A percentile compares a stretch with the other conserved stretches of the same genome.
These are phyloP conservation scores for Chlorella ohadii DNA, from an alignment of 139 green algal species.

Conservation along the genomic window DNA sequence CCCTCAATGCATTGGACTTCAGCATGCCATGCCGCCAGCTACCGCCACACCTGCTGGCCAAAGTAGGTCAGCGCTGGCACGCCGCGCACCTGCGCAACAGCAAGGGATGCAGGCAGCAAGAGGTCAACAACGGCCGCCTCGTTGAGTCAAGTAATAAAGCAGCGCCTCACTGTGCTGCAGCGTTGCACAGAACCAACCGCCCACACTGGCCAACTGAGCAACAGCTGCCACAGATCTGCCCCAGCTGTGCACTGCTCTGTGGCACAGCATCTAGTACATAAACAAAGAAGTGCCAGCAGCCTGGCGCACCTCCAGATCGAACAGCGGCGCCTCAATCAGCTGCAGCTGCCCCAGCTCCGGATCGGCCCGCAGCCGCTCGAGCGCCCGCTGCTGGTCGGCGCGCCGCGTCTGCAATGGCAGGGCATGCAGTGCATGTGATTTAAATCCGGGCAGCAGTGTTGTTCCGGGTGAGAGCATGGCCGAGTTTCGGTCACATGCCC, in stretches of 20 bases:
- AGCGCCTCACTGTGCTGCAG: background rate
- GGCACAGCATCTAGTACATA: background rate
- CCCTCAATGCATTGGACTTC: no score
- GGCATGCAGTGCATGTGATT: no score
- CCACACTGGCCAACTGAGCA: no score
- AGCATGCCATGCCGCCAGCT: no score
- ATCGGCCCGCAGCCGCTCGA: constrained; percentile 81
- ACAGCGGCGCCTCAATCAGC: constrained; percentile 86
- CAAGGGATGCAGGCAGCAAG: constrained; percentile 61
- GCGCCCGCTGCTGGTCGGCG: constrained; percentile 87
- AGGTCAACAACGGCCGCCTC: no score
- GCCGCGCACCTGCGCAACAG: constrained; percentile 95
- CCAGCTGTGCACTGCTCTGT: no score
- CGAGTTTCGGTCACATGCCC: no score
- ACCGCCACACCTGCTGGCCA: constrained; percentile 87
- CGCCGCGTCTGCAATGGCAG: constrained; percentile 56
- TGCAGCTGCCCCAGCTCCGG: constrained; percentile 59
- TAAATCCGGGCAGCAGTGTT: no score
- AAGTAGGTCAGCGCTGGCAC: constrained; percentile 96
- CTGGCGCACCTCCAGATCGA: constrained; percentile 92
- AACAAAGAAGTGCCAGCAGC: background rate
- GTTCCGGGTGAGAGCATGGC: no score
- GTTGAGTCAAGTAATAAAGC: background rate
- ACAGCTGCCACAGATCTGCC: no score
- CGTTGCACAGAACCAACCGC: no score